Evolutionary conservation across 495 filamentous ascomycete species (phyloP).

Genomic region (Daldinia loculata): DNA sequence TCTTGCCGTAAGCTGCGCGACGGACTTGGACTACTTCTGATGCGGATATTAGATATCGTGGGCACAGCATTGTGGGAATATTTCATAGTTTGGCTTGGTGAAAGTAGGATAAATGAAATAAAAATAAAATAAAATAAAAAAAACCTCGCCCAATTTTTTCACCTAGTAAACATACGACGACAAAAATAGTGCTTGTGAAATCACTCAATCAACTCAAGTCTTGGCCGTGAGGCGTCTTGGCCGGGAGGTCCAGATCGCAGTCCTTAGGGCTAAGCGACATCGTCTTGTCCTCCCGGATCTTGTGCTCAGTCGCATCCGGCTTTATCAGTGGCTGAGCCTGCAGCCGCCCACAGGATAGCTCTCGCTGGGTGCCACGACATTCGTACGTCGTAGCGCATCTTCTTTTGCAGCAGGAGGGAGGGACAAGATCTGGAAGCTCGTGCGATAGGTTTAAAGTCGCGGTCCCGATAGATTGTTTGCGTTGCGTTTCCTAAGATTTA

Average conservation of each 20-base stretch:
- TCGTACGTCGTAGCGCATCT: conserved; percentile 11
- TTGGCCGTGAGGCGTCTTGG: conserved; percentile 21
- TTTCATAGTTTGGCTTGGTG: not conserved
- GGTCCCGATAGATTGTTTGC: not conserved
- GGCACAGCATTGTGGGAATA: conserved; percentile 11
- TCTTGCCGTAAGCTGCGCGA: not conserved
- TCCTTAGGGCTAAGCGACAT: conserved; percentile 12
- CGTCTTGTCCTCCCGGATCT: conserved; percentile 11
- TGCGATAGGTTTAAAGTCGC: not conserved
- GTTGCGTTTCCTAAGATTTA: not conserved
- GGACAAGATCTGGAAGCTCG: conserved; percentile 8
- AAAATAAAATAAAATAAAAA: no score
- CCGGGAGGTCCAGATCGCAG: conserved; percentile 15
- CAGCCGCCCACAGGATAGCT: not conserved
- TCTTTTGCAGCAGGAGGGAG: not conserved
- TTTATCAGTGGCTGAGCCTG: conserved; percentile 14
- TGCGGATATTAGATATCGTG: not conserved
- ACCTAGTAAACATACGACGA: not conserved
- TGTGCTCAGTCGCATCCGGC: conserved; percentile 22
- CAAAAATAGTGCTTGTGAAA: not conserved
- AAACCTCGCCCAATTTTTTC: not conserved
- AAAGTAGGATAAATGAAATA: not conserved
- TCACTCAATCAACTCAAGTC: conserved; percentile 15
- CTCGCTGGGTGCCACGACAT: conserved; percentile 10
- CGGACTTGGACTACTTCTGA: not conserved